Evolutionary conservation across 2,329 filamentous ascomycete species (phyloP).

Genomic region (Curvularia sp.): DNA sequence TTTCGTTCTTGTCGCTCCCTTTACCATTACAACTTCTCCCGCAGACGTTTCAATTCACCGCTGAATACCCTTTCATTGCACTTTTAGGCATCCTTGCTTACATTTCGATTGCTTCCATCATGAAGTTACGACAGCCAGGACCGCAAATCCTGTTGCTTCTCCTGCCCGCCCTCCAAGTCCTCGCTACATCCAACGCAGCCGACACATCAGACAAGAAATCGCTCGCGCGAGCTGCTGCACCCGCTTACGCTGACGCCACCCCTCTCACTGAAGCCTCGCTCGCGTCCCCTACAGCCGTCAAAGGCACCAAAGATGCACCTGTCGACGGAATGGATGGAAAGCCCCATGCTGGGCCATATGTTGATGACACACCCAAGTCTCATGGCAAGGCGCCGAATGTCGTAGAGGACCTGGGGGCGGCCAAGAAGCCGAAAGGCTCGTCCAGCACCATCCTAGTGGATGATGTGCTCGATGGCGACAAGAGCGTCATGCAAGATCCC

Average conservation of each 20-base stretch:
- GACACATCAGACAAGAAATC: slow-evolving; percentile 34
- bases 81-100: slow-evolving; percentile 14
- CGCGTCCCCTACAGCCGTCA: slow-evolving; percentile 33
- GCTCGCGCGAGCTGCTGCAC: slow-evolving; percentile 42
- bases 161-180: slow-evolving; percentile 66
- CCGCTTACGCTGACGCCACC: slow-evolving; percentile 33
- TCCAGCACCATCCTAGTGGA: slow-evolving; percentile 40
- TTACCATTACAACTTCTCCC: background rate
- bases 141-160: slow-evolving; percentile 60
- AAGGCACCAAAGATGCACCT: slow-evolving; percentile 79
- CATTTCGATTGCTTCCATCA: slow-evolving; percentile 47
- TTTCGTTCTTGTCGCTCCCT: slow-evolving; percentile 25
- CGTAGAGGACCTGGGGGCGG: slow-evolving; percentile 49
- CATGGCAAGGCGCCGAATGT: slow-evolving; percentile 44
- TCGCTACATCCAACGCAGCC: slow-evolving; percentile 58
- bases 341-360: slow-evolving; percentile 85
- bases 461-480: slow-evolving; percentile 60
- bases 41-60: slow-evolving; percentile 7
- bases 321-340: slow-evolving; percentile 94
- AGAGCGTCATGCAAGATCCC: slow-evolving; percentile 94
- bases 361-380: slow-evolving; percentile 59
- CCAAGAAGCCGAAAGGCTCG: slow-evolving; percentile 38
- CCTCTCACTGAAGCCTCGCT: slow-evolving; percentile 32
- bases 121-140: slow-evolving; percentile 66
- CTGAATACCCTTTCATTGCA: slow-evolving; percentile 6